Percentiles rank a stretch among this genome's conserved stretches.
Conservation (phyloP, 2,329 filamentous ascomycete genomes). For the Botrytis porri region DNA sequence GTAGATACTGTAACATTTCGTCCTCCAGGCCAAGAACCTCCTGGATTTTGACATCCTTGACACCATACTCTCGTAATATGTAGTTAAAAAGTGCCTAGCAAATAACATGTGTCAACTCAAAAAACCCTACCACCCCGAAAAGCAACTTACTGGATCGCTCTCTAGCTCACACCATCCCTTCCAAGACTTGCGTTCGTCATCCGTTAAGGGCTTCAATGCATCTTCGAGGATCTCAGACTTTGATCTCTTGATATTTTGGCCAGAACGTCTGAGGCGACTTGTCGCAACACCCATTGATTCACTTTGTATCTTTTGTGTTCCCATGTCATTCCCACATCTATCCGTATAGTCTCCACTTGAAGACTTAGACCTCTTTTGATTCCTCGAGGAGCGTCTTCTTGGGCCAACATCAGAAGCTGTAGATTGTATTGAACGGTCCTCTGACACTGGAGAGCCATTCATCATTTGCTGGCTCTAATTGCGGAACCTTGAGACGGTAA, state of each 20-base stretch:
- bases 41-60: constrained; percentile 67
- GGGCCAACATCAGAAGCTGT: background rate
- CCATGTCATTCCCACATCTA: background rate
- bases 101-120: background rate
- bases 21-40: constrained; percentile 75
- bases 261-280: background rate
- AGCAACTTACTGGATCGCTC: constrained; percentile 71
- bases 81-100: constrained; percentile 78
- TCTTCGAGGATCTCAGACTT: constrained; percentile 22
- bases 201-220: constrained; percentile 46
- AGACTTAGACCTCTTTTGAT: constrained; percentile 4
- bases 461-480: background rate
- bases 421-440: background rate
- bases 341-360: constrained; percentile 6
- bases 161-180: constrained; percentile 80
- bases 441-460: background rate
- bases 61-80: constrained; percentile 76
- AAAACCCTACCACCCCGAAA: background rate
- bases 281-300: background rate
- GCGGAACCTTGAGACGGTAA: background rate
- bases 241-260: background rate
- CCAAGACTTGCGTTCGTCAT: constrained; percentile 58
- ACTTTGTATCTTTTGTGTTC: background rate
- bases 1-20: constrained; percentile 58
- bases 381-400: constrained; percentile 10